Evolutionary conservation across 2,329 filamentous ascomycete genomes (phyloP).

Genomic region (Aspergillus arachidicola): DNA sequence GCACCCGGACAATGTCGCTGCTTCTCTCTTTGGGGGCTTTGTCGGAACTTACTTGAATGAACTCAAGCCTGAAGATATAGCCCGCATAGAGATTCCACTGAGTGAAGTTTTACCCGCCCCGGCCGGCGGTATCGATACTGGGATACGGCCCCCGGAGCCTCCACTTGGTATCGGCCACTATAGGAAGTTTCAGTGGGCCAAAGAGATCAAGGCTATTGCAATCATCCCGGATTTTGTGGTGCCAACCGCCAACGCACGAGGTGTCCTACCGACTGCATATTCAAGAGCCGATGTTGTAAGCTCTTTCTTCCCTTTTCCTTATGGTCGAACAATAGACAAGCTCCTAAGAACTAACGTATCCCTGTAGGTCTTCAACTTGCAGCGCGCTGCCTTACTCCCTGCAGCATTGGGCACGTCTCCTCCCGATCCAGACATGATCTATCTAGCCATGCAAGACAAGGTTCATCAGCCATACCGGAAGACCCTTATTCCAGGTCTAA

Average conservation of each 20-base stretch:
- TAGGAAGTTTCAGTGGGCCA: constrained; percentile 91
- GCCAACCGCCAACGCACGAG: constrained; percentile 86
- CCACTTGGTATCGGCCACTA: constrained; percentile 92
- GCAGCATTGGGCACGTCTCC: constrained; percentile 87
- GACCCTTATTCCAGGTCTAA: constrained; percentile 85
- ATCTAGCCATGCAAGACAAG: constrained; percentile 98
- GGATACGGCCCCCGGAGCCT: constrained; percentile 82
- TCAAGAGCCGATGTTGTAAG: constrained; percentile 78
- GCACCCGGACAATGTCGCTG: constrained; percentile 92
- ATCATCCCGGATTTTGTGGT: constrained; percentile 97
- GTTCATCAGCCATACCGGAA: constrained; percentile 96
- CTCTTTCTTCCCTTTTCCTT: constrained; percentile 20
- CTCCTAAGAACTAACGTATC: neutral
- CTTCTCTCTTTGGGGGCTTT: constrained; percentile 92
- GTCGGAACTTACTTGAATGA: constrained; percentile 96
- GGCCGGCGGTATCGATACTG: constrained; percentile 88
- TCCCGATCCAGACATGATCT: constrained; percentile 90
- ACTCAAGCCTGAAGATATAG: constrained; percentile 82
- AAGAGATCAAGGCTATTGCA: constrained; percentile 93
- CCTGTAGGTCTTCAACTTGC: constrained; percentile 75
- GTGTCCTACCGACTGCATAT: constrained; percentile 80
- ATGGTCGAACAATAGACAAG: constrained; percentile 1
- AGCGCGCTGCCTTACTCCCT: constrained; percentile 87
- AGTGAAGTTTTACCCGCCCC: constrained; percentile 90
- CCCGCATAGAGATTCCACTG: constrained; percentile 88